Evolutionary conservation across 2,329 filamentous ascomycete genomes (phyloP).

Genomic region (Purpureocillium takamizusanense): DNA sequence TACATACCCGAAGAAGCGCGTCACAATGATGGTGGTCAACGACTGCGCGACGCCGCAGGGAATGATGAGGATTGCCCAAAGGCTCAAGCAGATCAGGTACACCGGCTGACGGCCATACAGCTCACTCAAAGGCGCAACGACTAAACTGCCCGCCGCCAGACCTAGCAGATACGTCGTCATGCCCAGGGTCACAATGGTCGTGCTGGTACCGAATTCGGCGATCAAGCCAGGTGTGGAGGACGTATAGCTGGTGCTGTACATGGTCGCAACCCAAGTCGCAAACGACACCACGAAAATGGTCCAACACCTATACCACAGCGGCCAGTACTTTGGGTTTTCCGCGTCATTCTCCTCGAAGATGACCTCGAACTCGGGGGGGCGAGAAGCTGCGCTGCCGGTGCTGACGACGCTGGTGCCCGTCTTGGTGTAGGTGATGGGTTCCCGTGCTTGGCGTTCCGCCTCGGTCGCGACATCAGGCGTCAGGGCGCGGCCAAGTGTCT

Average conservation of each 20-base stretch:
- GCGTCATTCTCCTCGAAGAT: constrained; percentile 58
- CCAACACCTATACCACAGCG: constrained; percentile 36
- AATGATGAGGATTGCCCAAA: constrained; percentile 61
- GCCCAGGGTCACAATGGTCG: constrained; percentile 61
- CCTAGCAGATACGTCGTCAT: constrained; percentile 73
- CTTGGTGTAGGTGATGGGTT: constrained; percentile 35
- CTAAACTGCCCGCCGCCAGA: constrained; percentile 59
- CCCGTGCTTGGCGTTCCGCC: constrained; percentile 27
- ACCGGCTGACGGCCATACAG: constrained; percentile 61
- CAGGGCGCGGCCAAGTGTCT: constrained; percentile 27
- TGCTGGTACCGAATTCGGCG: constrained; percentile 50
- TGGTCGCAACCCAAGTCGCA: constrained; percentile 43
- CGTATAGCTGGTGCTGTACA: constrained; percentile 75
- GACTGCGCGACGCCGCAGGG: constrained; percentile 63
- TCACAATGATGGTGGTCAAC: constrained; percentile 57
- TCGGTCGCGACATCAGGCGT: constrained; percentile 28
- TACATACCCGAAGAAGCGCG: constrained; percentile 63
- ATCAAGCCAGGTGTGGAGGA: constrained; percentile 61
- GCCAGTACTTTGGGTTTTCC: constrained; percentile 62
- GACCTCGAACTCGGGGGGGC: constrained; percentile 58
- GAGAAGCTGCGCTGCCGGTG: constrained; percentile 30
- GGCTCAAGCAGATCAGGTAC: constrained; percentile 54
- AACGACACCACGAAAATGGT: constrained; percentile 35
- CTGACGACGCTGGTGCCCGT: constrained; percentile 33
- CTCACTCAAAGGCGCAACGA: constrained; percentile 67